Evolutionary conservation across 2,329 filamentous ascomycete genomes (phyloP), one percentile per base, ranked within the genome.

Genomic region (Alternaria conjuncta): DNA sequence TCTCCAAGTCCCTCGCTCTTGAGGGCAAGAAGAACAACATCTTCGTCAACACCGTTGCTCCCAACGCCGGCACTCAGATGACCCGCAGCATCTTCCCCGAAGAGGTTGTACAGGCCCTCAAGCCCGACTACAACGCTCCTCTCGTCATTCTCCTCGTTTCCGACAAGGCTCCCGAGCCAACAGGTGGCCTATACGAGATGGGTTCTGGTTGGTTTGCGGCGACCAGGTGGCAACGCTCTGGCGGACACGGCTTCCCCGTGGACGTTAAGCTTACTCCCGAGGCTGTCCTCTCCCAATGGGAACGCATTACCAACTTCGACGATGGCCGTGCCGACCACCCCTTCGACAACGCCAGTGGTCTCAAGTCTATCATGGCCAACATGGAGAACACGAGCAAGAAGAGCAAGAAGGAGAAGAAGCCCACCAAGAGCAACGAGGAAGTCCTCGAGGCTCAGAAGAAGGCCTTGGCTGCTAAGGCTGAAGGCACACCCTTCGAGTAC

Each of bases 21-120:
- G 96, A 99, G 84, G 96, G 96, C 74, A 87, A 88, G 78, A 98
- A 98, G 86, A 94, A 99, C 87, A 97, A 97, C 86, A 98, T 99
- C 82, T 94, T 89, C 75, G 93, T 97, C 81, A 99, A 99, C 87
- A 97, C 94, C 62, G 97, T 99, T 76, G 96, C 96, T 23, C 96
- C 96, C 72, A 99, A 98, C 77, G 96, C 96, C 43, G 96, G 96
- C 73, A 99, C 96, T 47, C 90, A 91, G 78, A 96, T 99, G 92
- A 99, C 96, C 60, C 88, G 90, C 71, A 95, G 92, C 55, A 92
- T 99, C 79, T 88, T 99, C 86, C 96, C 96, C 28, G 94, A 97
- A 83, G 96, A 99, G 85, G 89, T 98, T 84, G 94, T 99, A 18
- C 94, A 98, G 85, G 95, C 96, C 49, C 97, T 99, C 87, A 99